Base-by-base conservation (phyloP, 257 asterid species). In the Solanum chmielewskii region DNA sequence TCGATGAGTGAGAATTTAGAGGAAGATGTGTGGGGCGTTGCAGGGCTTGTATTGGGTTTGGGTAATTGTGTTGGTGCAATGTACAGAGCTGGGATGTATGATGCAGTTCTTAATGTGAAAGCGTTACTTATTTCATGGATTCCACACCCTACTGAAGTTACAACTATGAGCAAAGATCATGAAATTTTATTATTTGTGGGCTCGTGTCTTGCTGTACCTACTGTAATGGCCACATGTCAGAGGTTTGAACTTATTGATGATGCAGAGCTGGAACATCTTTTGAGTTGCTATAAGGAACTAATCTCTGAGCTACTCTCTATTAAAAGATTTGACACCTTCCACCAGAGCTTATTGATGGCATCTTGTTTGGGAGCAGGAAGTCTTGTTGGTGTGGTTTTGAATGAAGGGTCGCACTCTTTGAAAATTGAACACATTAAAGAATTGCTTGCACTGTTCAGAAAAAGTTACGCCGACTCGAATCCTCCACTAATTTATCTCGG, bases 361-460 rank as follows among this genome's bases (percentile, higher is more conserved):
- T 93, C 98, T 90, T 95, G 97, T 92, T 92, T 93, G 71, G 99
- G 98, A 88, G 97, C 96, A 62, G 99, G 99, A 86, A 93, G 91
- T 88, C 91, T 97, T 85, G 90, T 97, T 74, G 93, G 95, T 80
- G 86, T 89, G 89, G 89, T 91, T 89, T 91, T 89, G 88, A 91
- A 91, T 91, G 92, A 92, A 56, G 93, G 98, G 87, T 82, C 92
- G 89, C 91, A 91, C 90, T 86, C 96, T 83, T 88, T 94, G 70
- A 91, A 92, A 87, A 91, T 88, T 83, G 92, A 94, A 42, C 89
- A 86, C 87, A 91, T 92, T 87, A 93, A 92, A 91, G 91, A 91
- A 81, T 90, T 94, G 83, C 89, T 97, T 59, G 91, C 87, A 81
- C 87, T 93, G 83, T 93, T 91, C 87, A 95, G 93, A 89, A 93